These are phyloP conservation scores for Copromyces sp. DNA, from an alignment of 495 filamentous ascomycete genomes.

Conservation along the genomic window DNA sequence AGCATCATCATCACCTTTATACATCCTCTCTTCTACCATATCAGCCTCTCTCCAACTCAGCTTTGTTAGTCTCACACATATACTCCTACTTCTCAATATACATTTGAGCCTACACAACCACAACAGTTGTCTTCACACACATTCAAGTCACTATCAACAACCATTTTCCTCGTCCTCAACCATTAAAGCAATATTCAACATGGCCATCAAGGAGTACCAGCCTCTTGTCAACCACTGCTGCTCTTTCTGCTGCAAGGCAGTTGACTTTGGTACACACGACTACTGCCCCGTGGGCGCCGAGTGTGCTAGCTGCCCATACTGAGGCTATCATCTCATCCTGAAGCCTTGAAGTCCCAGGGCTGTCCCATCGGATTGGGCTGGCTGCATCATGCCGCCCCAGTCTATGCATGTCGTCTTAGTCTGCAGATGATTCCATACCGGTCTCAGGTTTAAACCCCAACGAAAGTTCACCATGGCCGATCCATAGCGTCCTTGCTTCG, in stretches of 20 bases:
- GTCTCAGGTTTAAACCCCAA: neutral
- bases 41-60: neutral
- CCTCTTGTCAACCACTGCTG: slow-evolving; percentile 41
- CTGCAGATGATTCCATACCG: neutral
- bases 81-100: neutral
- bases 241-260: slow-evolving; percentile 43
- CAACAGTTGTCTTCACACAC: neutral
- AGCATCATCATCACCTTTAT: slow-evolving; percentile 10
- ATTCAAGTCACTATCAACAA: neutral
- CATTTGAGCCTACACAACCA: neutral
- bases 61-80: neutral
- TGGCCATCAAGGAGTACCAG: slow-evolving; percentile 36
- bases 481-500: neutral
- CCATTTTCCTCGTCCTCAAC: neutral
- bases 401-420: neutral
- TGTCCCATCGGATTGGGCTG: slow-evolving; percentile 16
- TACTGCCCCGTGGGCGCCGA: slow-evolving; percentile 35
- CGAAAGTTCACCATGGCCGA: neutral
- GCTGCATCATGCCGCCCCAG: slow-evolving; percentile 11
- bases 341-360: neutral
- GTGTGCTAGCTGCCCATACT: slow-evolving; percentile 37
- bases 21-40: neutral
- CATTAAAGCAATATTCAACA: slow-evolving; percentile 14
- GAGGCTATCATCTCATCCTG: slow-evolving; percentile 7
- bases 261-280: slow-evolving; percentile 43